Conservation (phyloP, 2,329 filamentous ascomycete genomes). For the Spiromastix sp. region DNA sequence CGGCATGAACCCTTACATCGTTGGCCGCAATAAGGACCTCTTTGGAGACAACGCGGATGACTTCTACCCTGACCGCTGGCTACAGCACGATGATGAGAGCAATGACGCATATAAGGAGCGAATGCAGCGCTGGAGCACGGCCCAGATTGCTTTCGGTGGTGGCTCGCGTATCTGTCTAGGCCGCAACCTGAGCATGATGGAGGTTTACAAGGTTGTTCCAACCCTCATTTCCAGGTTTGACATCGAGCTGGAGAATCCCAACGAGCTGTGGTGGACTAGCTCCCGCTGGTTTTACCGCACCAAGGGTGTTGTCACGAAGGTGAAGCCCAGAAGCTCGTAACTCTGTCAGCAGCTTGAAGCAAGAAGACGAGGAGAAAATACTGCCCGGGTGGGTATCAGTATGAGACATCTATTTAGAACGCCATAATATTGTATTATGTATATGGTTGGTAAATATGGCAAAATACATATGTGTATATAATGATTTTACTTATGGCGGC, state of each 20-base stretch:
- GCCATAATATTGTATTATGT: no score
- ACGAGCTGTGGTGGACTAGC: neutral
- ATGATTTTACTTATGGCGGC: no score
- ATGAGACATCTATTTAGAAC: no score
- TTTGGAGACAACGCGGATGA: constrained; percentile 38
- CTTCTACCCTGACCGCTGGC: constrained; percentile 42
- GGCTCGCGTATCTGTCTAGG: constrained; percentile 8
- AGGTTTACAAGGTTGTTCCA: constrained; percentile 11
- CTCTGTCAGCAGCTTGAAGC: no score
- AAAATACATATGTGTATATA: no score
- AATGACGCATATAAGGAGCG: constrained; percentile 24
- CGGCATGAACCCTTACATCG: constrained; percentile 26
- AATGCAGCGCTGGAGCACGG: no score
- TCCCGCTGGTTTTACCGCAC: constrained; percentile 3
- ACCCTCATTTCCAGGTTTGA: constrained; percentile 5
- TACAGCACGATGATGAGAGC: constrained; percentile 26
- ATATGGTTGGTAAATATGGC: no score
- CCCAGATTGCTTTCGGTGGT: no score
- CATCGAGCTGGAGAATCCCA: neutral
- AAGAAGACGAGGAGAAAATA: no score
- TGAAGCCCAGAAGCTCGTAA: no score
- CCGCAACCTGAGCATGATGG: constrained; percentile 9
- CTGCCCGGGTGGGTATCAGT: no score
- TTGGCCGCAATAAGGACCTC: constrained; percentile 28
- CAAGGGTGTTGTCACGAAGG: no score